Evolutionary conservation across 306 rosid genomes (phyloP).

Genomic region (Cucumis hystrix): DNA sequence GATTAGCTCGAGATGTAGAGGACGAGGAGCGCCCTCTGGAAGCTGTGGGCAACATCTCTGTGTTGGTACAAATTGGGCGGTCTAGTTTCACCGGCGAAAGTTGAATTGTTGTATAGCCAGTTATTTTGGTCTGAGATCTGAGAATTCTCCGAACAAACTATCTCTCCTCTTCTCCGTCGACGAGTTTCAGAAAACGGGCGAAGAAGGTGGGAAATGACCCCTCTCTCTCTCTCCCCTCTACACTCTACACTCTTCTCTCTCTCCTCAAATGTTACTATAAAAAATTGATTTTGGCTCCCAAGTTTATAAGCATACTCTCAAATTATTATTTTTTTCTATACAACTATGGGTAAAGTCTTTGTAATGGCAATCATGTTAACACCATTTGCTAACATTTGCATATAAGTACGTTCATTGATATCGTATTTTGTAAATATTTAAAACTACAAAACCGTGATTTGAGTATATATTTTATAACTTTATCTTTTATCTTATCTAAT

Average conservation of each 20-base stretch:
- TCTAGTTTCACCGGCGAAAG: neutral
- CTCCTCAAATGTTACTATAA: neutral
- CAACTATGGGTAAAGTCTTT: too few relatives aligned
- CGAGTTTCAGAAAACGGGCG: neutral
- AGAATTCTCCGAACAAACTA: neutral
- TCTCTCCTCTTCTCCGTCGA: constrained; percentile 7
- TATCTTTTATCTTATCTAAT: too few relatives aligned
- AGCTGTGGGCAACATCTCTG: constrained; percentile 72
- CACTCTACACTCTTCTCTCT: neutral
- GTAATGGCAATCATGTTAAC: too few relatives aligned
- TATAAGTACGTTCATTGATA: too few relatives aligned
- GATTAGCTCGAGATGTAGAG: constrained; percentile 73
- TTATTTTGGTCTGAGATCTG: constrained; percentile 27
- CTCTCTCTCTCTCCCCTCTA: neutral
- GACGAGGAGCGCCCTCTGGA: constrained; percentile 77
- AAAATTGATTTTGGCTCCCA: neutral
- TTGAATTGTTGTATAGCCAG: neutral
- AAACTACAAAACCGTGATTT: too few relatives aligned
- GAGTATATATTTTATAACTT: too few relatives aligned
- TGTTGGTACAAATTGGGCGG: neutral
- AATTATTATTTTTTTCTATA: too few relatives aligned
- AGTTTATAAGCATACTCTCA: neutral
- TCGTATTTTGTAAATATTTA: too few relatives aligned
- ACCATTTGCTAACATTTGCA: too few relatives aligned
- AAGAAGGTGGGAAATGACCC: neutral